These are phyloP conservation scores for Globisporangium spinosum DNA, from an alignment of 352 stramenopile species.

Conservation along the genomic window DNA sequence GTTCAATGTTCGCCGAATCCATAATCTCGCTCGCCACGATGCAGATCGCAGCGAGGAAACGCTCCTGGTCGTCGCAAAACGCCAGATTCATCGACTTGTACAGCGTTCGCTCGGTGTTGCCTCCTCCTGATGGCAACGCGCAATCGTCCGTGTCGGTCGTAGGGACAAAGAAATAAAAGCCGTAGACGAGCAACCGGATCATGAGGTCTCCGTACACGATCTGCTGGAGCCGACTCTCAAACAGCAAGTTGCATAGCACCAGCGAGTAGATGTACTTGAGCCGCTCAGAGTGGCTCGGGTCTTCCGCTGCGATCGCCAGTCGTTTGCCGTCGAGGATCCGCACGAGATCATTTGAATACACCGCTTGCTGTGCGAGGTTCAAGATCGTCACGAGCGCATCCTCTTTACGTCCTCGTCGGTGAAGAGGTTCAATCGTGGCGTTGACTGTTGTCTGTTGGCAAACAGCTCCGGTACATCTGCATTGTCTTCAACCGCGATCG, in stretches of 20 bases:
- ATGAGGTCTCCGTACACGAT: conserved; percentile 59
- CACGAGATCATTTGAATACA: conserved; percentile 48
- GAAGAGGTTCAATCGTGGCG: conserved; percentile 4
- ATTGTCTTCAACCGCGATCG: conserved; percentile 12
- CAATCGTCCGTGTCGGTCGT: conserved; percentile 4
- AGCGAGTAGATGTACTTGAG: conserved; percentile 63
- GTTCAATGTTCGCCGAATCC: conserved; percentile 52
- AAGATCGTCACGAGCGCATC: conserved; percentile 60
- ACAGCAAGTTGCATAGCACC: conserved; percentile 65
- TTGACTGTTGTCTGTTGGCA: neutral
- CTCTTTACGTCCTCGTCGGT: conserved; percentile 50
- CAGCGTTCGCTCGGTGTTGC: conserved; percentile 5
- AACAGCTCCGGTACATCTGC: neutral
- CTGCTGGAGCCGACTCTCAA: conserved; percentile 62
- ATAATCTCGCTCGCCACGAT: conserved; percentile 63
- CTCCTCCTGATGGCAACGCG: neutral
- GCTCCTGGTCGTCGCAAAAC: conserved; percentile 58
- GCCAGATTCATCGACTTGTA: conserved; percentile 42
- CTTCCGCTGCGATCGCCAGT: conserved; percentile 37
- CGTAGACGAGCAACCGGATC: conserved; percentile 44
- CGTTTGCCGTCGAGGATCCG: conserved; percentile 54
- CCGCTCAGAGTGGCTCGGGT: conserved; percentile 26
- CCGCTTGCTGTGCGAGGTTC: conserved; percentile 52
- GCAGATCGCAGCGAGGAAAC: conserved; percentile 65
- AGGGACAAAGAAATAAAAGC: conserved; percentile 44